Evolutionary conservation across 2,329 filamentous ascomycete species (phyloP).

Genomic region (Ophiostoma piceae): DNA sequence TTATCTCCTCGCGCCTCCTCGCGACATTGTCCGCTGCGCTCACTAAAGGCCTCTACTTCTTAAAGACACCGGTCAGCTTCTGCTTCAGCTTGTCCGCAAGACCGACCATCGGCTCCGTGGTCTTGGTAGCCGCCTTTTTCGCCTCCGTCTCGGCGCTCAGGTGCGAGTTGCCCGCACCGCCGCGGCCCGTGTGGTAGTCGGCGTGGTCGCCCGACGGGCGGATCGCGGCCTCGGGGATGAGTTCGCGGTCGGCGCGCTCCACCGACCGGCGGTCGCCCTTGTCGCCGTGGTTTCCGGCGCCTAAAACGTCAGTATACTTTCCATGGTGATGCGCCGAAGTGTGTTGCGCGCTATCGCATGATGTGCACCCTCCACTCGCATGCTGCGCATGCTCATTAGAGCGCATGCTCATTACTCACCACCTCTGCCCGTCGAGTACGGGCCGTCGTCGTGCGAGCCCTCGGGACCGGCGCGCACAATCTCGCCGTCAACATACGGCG

Average conservation of each 20-base stretch:
- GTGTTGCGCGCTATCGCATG: no score
- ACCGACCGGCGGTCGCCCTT: slow-evolving; percentile 35
- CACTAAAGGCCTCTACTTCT: slow-evolving; percentile 36
- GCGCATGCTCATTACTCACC: slow-evolving; percentile 38
- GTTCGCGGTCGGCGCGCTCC: slow-evolving; percentile 46
- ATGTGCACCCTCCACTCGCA: no score
- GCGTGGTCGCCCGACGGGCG: slow-evolving; percentile 44
- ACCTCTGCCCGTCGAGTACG: slow-evolving; percentile 55
- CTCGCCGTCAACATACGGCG: slow-evolving; percentile 57
- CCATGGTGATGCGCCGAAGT: no score
- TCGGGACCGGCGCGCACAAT: slow-evolving; percentile 51
- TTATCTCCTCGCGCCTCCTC: background rate
- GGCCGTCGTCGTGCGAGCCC: slow-evolving; percentile 54
- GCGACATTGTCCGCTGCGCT: background rate
- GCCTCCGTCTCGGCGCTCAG: slow-evolving; percentile 27
- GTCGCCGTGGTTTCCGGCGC: slow-evolving; percentile 56
- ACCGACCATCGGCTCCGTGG: slow-evolving; percentile 36
- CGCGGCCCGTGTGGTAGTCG: slow-evolving; percentile 55
- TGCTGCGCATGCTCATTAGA: no score
- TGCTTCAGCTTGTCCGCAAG: slow-evolving; percentile 55
- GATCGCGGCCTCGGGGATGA: slow-evolving; percentile 49
- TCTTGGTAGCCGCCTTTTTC: slow-evolving; percentile 29
- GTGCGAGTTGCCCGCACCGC: slow-evolving; percentile 55
- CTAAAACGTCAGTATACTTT: slow-evolving; percentile 33
- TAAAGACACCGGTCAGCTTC: slow-evolving; percentile 48